Percentiles rank a stretch among this genome's conserved stretches.
phyloP scores from a whole-genome alignment of 345 rosid genomes.

The Melastoma malabathricum region DNA sequence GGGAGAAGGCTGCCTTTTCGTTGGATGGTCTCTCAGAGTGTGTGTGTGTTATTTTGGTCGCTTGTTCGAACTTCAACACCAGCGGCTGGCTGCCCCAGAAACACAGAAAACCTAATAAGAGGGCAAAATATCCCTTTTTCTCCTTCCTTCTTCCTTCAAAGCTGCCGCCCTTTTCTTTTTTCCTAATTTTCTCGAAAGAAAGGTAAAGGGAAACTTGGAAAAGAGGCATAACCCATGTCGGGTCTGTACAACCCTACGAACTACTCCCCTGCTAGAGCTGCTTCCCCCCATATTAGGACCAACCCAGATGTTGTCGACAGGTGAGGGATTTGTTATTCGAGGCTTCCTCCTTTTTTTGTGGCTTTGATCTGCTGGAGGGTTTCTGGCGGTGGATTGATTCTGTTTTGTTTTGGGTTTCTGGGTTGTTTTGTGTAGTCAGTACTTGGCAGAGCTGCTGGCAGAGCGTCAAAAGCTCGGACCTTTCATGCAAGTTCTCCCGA shows the following conservation, averaged over 20 bases:
- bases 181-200: neutral
- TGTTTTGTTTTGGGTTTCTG: slow-evolving; percentile 22
- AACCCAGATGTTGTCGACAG: slow-evolving; percentile 69
- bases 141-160: neutral
- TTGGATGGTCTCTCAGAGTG: too few species aligned
- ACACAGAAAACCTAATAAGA: too few species aligned
- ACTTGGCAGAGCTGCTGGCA: slow-evolving; percentile 74
- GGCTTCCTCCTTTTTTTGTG: too few species aligned
- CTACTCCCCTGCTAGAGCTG: slow-evolving; percentile 95
- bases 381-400: neutral
- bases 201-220: neutral
- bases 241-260: slow-evolving; percentile 77
- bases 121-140: too few species aligned
- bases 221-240: slow-evolving; percentile 37
- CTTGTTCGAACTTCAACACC: too few species aligned
- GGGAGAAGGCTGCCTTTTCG: too few species aligned
- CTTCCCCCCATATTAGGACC: slow-evolving; percentile 94
- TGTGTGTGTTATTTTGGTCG: too few species aligned
- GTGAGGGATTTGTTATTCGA: slow-evolving; percentile 12
- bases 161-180: neutral
- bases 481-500: slow-evolving; percentile 84
- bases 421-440: slow-evolving; percentile 37
- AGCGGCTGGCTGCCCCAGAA: too few species aligned
- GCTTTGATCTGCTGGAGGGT: neutral
- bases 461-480: slow-evolving; percentile 98